Evolutionary conservation across 2,329 filamentous ascomycete species (phyloP), one percentile per base, ranked within the genome.

Genomic region (Trematosphaeria pertusa): DNA sequence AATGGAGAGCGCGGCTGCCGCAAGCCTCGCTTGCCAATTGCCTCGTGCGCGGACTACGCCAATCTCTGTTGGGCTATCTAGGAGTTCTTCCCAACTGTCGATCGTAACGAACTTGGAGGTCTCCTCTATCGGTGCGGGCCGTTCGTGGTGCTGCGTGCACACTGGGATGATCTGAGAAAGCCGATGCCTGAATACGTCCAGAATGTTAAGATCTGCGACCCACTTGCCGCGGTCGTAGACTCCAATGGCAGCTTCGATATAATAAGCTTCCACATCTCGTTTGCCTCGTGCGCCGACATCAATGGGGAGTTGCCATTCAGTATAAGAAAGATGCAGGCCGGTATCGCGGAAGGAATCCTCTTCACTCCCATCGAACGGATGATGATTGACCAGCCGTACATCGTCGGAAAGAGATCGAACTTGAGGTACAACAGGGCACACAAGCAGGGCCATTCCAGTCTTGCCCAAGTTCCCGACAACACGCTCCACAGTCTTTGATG

Each of bases 301-400:
- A 5, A 60, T 14, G 1, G 59, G 43, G 1, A 52, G 15, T 19
- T 53, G 32, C 26, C 51, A 62, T 4, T 48, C 49, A 0, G 61
- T 61, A 26, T 62, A 54, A 2, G 50, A 61, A 12, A 65, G 51
- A 38, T 64, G 62, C 9, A 65, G 37, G 0, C 54, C 50, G 1
- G 58, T 63, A 7, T 44, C 19, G 5, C 14, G 3, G 34, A 65
- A 65, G 24, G 32, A 33, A 36, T 62, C 40, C 28, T 58, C 50
- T 11, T 38, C 9, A 15, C 47, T 48, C 1, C 48, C 47, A 36
- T 65, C 56, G 31, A 56, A 65, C 1, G 21, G 19, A 11, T 43
- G 11, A 31, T 61, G 56, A 26, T 52, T 48, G 20, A 62, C 43
- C 1, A 54, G 14, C 3, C 33, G 20, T 33, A 48, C 53, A 5